These are phyloP conservation scores for Salvia rosmarinus DNA, from an alignment of 257 asterid genomes.

Conservation along the genomic window DNA sequence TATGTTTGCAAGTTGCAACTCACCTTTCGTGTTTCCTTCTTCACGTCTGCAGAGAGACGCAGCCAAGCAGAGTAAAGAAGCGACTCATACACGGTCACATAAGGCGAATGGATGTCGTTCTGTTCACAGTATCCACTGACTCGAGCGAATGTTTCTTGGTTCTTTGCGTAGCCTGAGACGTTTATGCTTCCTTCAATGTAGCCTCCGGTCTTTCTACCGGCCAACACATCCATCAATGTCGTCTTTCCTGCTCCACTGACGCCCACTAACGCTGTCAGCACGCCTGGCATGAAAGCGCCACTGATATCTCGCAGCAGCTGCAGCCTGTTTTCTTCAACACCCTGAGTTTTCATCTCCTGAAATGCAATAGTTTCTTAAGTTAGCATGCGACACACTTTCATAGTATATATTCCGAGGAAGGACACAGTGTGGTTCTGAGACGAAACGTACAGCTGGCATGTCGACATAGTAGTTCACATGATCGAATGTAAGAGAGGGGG, in stretches of 20 bases:
- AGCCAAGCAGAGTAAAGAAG: slow-evolving; percentile 92
- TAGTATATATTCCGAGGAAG: background rate
- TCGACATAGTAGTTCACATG: slow-evolving; percentile 77
- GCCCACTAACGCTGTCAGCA: slow-evolving; percentile 81
- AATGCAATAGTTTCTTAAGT: slow-evolving; percentile 20
- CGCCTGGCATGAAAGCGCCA: slow-evolving; percentile 84
- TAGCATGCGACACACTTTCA: background rate
- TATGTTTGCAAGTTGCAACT: slow-evolving; percentile 22
- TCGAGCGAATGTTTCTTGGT: slow-evolving; percentile 83
- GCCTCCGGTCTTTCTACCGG: slow-evolving; percentile 90
- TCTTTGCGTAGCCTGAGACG: slow-evolving; percentile 76
- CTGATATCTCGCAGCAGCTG: slow-evolving; percentile 74
- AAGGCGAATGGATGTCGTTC: slow-evolving; percentile 86
- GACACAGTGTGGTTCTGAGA: background rate
- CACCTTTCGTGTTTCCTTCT: slow-evolving; percentile 71
- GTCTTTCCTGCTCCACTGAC: slow-evolving; percentile 98
- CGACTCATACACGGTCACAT: slow-evolving; percentile 80
- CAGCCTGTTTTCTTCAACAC: slow-evolving; percentile 60
- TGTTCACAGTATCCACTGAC: slow-evolving; percentile 91
- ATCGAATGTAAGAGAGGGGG: slow-evolving; percentile 76
- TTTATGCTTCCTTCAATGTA: slow-evolving; percentile 74
- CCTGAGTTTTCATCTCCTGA: slow-evolving; percentile 85
- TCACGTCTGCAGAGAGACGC: slow-evolving; percentile 74
- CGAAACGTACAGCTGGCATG: slow-evolving; percentile 82
- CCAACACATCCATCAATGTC: slow-evolving; percentile 88